Percentiles rank a stretch among this genome's conserved stretches.
Conservation (phyloP, 345 rosid genomes). For the Hibiscus syriacus region DNA sequence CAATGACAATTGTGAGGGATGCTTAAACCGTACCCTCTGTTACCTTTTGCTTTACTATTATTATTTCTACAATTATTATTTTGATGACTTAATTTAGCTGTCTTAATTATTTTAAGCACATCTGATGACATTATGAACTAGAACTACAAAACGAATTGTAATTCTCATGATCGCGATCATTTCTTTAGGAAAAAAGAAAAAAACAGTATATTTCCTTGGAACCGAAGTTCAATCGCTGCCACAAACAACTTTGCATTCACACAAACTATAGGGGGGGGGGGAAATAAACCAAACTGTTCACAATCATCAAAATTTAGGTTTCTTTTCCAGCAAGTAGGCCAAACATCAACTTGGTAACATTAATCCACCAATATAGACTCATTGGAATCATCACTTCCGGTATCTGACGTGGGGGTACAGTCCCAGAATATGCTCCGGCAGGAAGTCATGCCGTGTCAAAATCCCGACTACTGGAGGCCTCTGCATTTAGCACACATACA, state of each 20-base stretch:
- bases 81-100: too few relatives aligned
- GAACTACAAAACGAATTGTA: too few relatives aligned
- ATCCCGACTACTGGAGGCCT: slow-evolving; percentile 91
- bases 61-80: too few relatives aligned
- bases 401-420: slow-evolving; percentile 50
- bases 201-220: too few relatives aligned
- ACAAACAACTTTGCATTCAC: too few relatives aligned
- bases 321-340: neutral
- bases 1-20: neutral
- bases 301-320: neutral
- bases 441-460: slow-evolving; percentile 85
- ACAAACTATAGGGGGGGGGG: too few relatives aligned
- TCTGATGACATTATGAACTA: neutral
- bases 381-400: slow-evolving; percentile 24
- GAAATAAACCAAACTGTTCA: neutral
- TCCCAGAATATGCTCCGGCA: slow-evolving; percentile 75
- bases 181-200: too few relatives aligned
- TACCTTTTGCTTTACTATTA: too few relatives aligned
- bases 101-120: too few relatives aligned
- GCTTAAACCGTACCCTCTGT: neutral
- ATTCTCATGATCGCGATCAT: too few relatives aligned
- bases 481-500: slow-evolving; percentile 49
- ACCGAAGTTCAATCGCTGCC: too few relatives aligned
- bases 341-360: neutral
- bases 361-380: too few relatives aligned